Evolutionary conservation across 331 rosid species (phyloP).

Genomic region (Malus hybrid): DNA sequence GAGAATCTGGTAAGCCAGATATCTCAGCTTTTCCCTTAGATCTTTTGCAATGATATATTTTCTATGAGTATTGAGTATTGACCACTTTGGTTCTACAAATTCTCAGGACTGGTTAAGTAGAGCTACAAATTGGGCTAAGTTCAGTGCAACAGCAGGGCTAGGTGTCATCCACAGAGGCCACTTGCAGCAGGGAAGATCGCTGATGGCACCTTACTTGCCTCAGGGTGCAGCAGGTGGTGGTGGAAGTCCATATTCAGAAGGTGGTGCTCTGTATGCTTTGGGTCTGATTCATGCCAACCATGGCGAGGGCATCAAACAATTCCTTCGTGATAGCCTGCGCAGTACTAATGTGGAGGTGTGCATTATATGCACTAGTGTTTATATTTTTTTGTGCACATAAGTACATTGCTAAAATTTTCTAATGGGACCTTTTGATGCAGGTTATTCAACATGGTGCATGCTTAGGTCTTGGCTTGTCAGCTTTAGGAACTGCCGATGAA

Average conservation of each 20-base stretch:
- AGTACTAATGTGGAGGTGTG: constrained; percentile 88
- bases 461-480: constrained; percentile 95
- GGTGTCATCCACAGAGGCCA: constrained; percentile 99
- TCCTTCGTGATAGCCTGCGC: constrained; percentile 87
- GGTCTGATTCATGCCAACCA: constrained; percentile 99
- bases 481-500: constrained; percentile 93
- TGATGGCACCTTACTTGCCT: constrained; percentile 98
- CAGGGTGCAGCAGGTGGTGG: constrained; percentile 95
- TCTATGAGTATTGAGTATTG: constrained; percentile 1
- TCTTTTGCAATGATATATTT: background rate
- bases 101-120: constrained; percentile 95
- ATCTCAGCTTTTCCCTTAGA: background rate
- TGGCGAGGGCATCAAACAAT: constrained; percentile 95
- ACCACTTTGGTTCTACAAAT: constrained; percentile 8
- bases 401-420: background rate
- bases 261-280: constrained; percentile 95
- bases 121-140: constrained; percentile 98
- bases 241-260: constrained; percentile 94
- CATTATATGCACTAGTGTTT: constrained; percentile 2
- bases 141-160: constrained; percentile 98
- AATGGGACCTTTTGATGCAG: constrained; percentile 39
- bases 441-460: constrained; percentile 98
- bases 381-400: background rate
- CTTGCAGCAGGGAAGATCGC: constrained; percentile 91
- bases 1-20: constrained; percentile 68